Conservation (phyloP, 352 stramenopile genomes). For the Albugo candida region DNA sequence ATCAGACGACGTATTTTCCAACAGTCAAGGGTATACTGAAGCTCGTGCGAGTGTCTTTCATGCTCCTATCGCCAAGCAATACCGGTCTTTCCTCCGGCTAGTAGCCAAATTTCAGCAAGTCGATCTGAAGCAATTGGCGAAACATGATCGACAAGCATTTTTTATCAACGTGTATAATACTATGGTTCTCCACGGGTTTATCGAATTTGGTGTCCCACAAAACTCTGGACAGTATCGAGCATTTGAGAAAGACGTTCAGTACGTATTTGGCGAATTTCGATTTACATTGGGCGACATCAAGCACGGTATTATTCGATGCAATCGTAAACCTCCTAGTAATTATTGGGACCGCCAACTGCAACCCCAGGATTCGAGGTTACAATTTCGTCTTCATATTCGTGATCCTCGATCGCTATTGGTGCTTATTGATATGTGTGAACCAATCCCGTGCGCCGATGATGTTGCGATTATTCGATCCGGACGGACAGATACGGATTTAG, state of each 20-base stretch:
- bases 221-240: slow-evolving; percentile 65
- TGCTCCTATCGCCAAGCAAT: slow-evolving; percentile 28
- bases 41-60: slow-evolving; percentile 15
- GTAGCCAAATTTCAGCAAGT: slow-evolving; percentile 39
- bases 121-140: slow-evolving; percentile 47
- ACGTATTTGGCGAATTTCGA: slow-evolving; percentile 35
- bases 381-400: slow-evolving; percentile 72
- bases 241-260: slow-evolving; percentile 67
- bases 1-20: background rate
- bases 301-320: slow-evolving; percentile 73
- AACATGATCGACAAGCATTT: slow-evolving; percentile 71
- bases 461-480: slow-evolving; percentile 64
- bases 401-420: slow-evolving; percentile 65
- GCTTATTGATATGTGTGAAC: slow-evolving; percentile 54
- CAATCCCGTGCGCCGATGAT: slow-evolving; percentile 30
- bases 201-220: slow-evolving; percentile 72
- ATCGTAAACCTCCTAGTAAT: slow-evolving; percentile 71
- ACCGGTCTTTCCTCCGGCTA: slow-evolving; percentile 57
- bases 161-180: slow-evolving; percentile 84
- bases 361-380: slow-evolving; percentile 58
- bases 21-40: slow-evolving; percentile 12
- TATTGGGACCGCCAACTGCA: slow-evolving; percentile 76
- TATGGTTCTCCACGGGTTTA: slow-evolving; percentile 70
- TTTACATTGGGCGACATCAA: slow-evolving; percentile 76
- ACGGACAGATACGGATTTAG: slow-evolving; percentile 66